Percentiles rank a stretch among this genome's conserved stretches.
phyloP scores from a whole-genome alignment of 2,329 filamentous ascomycete species.

The Fusarium coicis region DNA sequence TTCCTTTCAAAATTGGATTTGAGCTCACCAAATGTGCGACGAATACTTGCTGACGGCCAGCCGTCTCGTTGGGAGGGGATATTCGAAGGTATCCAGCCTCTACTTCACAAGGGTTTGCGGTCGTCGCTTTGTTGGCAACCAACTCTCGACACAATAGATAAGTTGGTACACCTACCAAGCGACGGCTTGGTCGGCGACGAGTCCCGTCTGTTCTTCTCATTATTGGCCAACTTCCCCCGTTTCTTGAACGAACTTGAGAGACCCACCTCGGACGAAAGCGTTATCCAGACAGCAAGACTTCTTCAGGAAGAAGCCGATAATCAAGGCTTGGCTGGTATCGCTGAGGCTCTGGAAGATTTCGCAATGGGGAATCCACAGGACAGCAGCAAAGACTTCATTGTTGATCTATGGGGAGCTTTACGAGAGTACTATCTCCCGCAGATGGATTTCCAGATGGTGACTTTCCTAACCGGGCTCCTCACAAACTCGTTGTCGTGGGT shows the following conservation, averaged over 20 bases:
- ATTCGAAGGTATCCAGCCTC: slow-evolving; percentile 86
- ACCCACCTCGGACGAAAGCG: slow-evolving; percentile 63
- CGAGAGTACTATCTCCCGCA: slow-evolving; percentile 82
- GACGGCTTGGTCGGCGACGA: slow-evolving; percentile 85
- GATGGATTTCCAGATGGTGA: slow-evolving; percentile 84
- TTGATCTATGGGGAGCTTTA: slow-evolving; percentile 78
- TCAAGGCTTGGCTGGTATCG: slow-evolving; percentile 75
- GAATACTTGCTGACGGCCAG: slow-evolving; percentile 78
- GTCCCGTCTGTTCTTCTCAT: slow-evolving; percentile 81
- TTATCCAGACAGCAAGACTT: slow-evolving; percentile 72
- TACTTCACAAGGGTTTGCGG: slow-evolving; percentile 91
- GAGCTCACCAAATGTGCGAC: slow-evolving; percentile 73
- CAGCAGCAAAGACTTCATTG: slow-evolving; percentile 79
- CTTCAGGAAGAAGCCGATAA: slow-evolving; percentile 78
- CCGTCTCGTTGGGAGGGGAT: slow-evolving; percentile 88
- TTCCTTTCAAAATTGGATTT: slow-evolving; percentile 88
- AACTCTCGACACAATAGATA: slow-evolving; percentile 81
- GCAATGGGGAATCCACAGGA: slow-evolving; percentile 73
- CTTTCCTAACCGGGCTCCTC: slow-evolving; percentile 89
- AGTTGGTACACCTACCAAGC: slow-evolving; percentile 80
- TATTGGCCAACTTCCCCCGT: slow-evolving; percentile 91
- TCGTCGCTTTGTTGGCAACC: slow-evolving; percentile 85
- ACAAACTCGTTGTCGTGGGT: slow-evolving; percentile 92
- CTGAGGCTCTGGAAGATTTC: slow-evolving; percentile 76
- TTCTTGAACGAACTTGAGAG: slow-evolving; percentile 84